Evolutionary conservation across 2,329 filamentous ascomycete species (phyloP).

Genomic region (Arthroderma sp.): DNA sequence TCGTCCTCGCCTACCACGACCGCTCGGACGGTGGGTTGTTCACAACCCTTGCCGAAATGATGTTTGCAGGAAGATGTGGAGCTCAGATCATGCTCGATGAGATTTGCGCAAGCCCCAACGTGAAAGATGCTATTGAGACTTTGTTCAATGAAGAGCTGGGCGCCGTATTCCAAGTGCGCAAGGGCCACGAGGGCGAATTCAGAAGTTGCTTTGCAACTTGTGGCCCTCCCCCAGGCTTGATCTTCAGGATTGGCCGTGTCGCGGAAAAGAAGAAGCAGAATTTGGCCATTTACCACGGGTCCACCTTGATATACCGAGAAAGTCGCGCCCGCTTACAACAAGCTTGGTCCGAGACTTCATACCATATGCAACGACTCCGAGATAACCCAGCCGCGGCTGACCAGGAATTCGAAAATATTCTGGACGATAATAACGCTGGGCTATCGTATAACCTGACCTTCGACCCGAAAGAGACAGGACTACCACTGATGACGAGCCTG

Average conservation of each 20-base stretch:
- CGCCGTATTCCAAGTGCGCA: constrained; percentile 87
- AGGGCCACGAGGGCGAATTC: constrained; percentile 72
- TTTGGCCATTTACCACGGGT: constrained; percentile 61
- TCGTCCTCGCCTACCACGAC: constrained; percentile 90
- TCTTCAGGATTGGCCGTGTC: constrained; percentile 73
- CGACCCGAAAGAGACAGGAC: constrained; percentile 62
- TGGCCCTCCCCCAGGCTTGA: constrained; percentile 66
- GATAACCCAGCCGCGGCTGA: constrained; percentile 84
- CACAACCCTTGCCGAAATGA: constrained; percentile 89
- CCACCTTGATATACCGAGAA: constrained; percentile 55
- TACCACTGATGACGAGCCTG: constrained; percentile 55
- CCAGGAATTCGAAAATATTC: constrained; percentile 63
- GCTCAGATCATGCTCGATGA: constrained; percentile 73
- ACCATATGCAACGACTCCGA: constrained; percentile 78
- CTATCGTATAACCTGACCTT: constrained; percentile 74
- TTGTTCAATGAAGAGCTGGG: constrained; percentile 96
- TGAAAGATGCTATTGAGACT: constrained; percentile 55
- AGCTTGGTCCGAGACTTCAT: constrained; percentile 78
- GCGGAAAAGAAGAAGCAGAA: constrained; percentile 57
- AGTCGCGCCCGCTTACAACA: constrained; percentile 65
- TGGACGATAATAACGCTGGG: constrained; percentile 66
- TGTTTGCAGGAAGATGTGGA: constrained; percentile 89
- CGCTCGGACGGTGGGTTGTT: constrained; percentile 85
- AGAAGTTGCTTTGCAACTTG: constrained; percentile 83
- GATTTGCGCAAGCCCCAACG: constrained; percentile 46